phyloP scores from a whole-genome alignment of 805 yeast species.

The Candida multigemmis region DNA sequence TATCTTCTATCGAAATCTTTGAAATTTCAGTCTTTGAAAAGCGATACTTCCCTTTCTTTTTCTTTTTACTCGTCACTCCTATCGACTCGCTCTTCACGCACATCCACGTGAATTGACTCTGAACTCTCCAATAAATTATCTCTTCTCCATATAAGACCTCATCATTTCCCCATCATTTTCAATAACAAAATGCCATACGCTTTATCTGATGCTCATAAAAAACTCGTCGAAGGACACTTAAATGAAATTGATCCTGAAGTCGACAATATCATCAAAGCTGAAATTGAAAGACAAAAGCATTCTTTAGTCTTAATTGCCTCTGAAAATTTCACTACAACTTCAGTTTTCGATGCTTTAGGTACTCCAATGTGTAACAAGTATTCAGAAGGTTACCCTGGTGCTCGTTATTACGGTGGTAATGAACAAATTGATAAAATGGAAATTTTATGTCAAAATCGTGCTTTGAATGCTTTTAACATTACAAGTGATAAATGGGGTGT shows the following conservation, averaged over 20 bases:
- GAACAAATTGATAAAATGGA: slow-evolving; percentile 91
- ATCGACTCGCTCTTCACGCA: too few relatives aligned
- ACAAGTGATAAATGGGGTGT: slow-evolving; percentile 91
- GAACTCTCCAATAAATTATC: slow-evolving; percentile 3
- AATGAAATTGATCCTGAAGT: slow-evolving; percentile 79
- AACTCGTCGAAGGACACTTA: slow-evolving; percentile 53
- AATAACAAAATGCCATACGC: slow-evolving; percentile 31
- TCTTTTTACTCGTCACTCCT: neutral
- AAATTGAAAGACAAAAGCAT: slow-evolving; percentile 79
- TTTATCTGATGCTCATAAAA: slow-evolving; percentile 38
- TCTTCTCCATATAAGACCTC: slow-evolving; percentile 1
- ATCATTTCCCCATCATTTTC: slow-evolving; percentile 1
- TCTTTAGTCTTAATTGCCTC: slow-evolving; percentile 91
- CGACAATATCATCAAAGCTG: slow-evolving; percentile 65
- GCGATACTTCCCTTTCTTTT: neutral
- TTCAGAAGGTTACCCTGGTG: slow-evolving; percentile 98
- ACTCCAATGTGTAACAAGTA: slow-evolving; percentile 97
- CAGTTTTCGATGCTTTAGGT: slow-evolving; percentile 91
- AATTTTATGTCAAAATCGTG: slow-evolving; percentile 83
- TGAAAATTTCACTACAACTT: slow-evolving; percentile 91
- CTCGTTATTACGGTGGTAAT: slow-evolving; percentile 96
- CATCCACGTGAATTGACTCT: slow-evolving; percentile 1
- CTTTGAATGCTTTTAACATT: slow-evolving; percentile 72
- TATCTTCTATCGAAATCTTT: slow-evolving; percentile 9
- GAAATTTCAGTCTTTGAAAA: neutral